These are phyloP conservation scores for Echium plantagineum DNA, from an alignment of 257 asterid genomes.

Conservation along the genomic window DNA sequence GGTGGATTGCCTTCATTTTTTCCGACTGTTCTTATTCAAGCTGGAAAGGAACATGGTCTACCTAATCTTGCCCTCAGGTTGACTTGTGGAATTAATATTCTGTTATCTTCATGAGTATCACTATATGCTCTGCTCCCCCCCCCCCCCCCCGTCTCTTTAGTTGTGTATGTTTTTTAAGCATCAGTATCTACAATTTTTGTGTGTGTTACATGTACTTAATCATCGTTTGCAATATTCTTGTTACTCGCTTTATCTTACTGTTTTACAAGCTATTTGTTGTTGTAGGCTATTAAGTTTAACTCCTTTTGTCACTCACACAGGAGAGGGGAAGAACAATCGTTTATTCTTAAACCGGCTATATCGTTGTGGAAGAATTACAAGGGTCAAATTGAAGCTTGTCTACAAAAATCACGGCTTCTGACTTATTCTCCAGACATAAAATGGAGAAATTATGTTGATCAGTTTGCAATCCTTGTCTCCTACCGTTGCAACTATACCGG, in stretches of 20 bases:
- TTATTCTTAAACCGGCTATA: conserved; percentile 77
- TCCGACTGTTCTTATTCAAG: conserved; percentile 80
- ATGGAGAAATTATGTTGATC: conserved; percentile 45
- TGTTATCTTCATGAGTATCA: neutral
- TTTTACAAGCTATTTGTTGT: neutral
- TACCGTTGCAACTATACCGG: conserved; percentile 96
- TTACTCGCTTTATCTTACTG: neutral
- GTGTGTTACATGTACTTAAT: too few relatives aligned
- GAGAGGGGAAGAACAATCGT: conserved; percentile 99
- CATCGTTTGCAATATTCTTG: neutral
- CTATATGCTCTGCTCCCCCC: neutral
- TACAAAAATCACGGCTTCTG: conserved; percentile 34
- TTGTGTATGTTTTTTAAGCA: neutral
- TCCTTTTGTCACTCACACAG: conserved; percentile 34
- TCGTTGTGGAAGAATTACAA: conserved; percentile 46
- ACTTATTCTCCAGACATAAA: conserved; percentile 29
- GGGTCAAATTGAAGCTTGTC: conserved; percentile 25
- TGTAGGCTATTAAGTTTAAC: conserved; percentile 10
- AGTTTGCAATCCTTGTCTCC: conserved; percentile 81
- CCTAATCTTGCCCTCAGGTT: conserved; percentile 95
- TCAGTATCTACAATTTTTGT: neutral
- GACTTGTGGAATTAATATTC: neutral
- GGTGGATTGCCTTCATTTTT: conserved; percentile 66
- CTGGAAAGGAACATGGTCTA: conserved; percentile 62
- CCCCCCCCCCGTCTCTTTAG: neutral